phyloP scores from a whole-genome alignment of 140 eudicot genomes.

The Anethum foeniculum region DNA sequence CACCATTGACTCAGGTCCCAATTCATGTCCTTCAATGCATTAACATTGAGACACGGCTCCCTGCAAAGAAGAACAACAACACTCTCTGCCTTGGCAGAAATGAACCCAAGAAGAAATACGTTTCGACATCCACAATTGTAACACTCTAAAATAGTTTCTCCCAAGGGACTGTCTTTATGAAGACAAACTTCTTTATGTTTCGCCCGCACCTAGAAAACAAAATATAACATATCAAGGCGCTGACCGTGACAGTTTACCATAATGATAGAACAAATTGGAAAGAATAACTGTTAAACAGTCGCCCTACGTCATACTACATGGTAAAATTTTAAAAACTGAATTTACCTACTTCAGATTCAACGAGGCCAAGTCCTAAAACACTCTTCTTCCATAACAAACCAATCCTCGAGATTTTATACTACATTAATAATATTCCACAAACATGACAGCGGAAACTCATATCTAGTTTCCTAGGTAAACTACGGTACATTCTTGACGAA shows the following conservation, averaged over 20 bases:
- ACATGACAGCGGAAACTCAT: not conserved
- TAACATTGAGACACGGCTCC: slow-evolving; percentile 56
- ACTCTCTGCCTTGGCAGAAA: slow-evolving; percentile 92
- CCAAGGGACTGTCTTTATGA: slow-evolving; percentile 90
- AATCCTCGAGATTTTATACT: not conserved
- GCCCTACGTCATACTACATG: not conserved
- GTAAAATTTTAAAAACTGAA: not conserved
- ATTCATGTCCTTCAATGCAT: slow-evolving; percentile 94
- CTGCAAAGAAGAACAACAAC: slow-evolving; percentile 80
- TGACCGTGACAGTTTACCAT: not conserved
- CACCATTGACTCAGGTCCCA: slow-evolving; percentile 99
- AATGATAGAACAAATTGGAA: not conserved
- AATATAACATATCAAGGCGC: not conserved
- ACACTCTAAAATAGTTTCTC: slow-evolving; percentile 91
- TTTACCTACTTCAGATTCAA: not conserved
- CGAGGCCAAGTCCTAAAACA: not conserved
- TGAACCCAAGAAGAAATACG: slow-evolving; percentile 86
- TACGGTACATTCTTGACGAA: not conserved
- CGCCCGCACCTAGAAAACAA: slow-evolving; percentile 64
- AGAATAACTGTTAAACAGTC: not conserved
- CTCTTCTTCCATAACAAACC: not conserved
- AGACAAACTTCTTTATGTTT: slow-evolving; percentile 95
- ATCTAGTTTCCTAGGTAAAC: not conserved
- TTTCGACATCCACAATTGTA: slow-evolving; percentile 92
- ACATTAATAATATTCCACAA: not conserved